phyloP scores from a whole-genome alignment of 2,329 filamentous ascomycete species.

The Calonectria pseudoreteaudii region DNA sequence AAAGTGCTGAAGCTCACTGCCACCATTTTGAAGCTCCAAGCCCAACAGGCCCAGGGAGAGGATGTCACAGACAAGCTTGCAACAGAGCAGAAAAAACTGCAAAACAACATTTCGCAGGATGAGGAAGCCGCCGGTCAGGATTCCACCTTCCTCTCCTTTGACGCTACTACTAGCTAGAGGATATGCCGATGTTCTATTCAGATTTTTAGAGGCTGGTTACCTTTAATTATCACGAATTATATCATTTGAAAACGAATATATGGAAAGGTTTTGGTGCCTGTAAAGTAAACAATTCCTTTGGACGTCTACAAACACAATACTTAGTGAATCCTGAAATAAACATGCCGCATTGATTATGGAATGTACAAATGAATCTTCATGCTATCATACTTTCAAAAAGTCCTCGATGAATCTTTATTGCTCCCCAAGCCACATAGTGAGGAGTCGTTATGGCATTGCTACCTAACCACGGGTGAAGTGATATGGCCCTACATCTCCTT shows the following conservation, averaged over 20 bases:
- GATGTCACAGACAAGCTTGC: slow-evolving; percentile 58
- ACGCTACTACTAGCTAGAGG: slow-evolving; percentile 30
- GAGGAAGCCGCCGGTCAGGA: slow-evolving; percentile 58
- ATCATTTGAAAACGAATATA: not conserved
- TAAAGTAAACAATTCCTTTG: no score
- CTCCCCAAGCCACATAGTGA: no score
- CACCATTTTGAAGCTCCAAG: slow-evolving; percentile 61
- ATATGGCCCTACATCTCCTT: no score
- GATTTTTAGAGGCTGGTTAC: not conserved
- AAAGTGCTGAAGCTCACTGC: slow-evolving; percentile 69
- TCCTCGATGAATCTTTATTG: no score
- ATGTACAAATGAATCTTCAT: no score
- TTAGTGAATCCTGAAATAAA: no score
- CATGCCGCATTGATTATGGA: no score
- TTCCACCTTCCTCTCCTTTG: slow-evolving; percentile 49
- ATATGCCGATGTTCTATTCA: not conserved
- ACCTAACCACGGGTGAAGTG: no score
- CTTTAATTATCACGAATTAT: not conserved
- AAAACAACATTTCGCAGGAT: slow-evolving; percentile 65
- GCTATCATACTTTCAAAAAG: no score
- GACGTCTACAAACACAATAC: no score
- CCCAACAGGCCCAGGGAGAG: slow-evolving; percentile 63
- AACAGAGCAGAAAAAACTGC: slow-evolving; percentile 62
- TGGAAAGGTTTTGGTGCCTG: no score
- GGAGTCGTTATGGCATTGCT: no score